Conservation (phyloP, 208 protist genomes). For the Entamoeba dispar region DNA sequence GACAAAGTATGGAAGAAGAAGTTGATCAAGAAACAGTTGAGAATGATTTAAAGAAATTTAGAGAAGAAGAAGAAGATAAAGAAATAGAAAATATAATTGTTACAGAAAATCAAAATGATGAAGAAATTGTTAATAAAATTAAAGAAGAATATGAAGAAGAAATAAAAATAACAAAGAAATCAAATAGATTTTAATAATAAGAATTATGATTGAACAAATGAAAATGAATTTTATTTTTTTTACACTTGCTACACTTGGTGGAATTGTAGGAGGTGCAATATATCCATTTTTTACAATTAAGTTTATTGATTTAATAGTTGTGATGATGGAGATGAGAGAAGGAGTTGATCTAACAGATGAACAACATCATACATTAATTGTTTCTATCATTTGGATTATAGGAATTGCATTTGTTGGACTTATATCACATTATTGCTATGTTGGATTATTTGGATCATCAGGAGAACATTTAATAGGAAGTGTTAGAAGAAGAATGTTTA, state of each 20-base stretch:
- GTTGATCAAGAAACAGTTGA: no score
- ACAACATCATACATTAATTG: not conserved
- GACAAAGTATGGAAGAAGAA: no score
- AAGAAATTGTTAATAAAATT: not conserved
- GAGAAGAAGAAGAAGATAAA: not conserved
- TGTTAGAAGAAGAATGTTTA: not conserved
- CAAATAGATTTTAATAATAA: not conserved
- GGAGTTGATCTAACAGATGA: not conserved
- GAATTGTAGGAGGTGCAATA: not conserved
- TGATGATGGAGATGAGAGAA: not conserved
- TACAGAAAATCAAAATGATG: not conserved
- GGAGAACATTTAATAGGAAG: not conserved
- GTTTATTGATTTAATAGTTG: not conserved
- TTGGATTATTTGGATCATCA: not conserved
- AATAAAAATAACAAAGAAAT: not conserved
- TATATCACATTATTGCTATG: not conserved
- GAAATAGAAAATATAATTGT: not conserved
- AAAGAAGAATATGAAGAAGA: not conserved
- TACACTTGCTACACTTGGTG: not conserved
- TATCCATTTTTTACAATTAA: not conserved
- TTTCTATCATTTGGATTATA: not conserved
- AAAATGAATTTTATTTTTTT: not conserved
- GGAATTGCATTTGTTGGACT: not conserved
- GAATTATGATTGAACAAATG: not conserved
- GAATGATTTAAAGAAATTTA: no score